A percentile compares a stretch with the other conserved stretches of the same genome.
Evolutionary conservation across 2,329 filamentous ascomycete species (phyloP).

Genomic region (Cyphellophora attinorum): DNA sequence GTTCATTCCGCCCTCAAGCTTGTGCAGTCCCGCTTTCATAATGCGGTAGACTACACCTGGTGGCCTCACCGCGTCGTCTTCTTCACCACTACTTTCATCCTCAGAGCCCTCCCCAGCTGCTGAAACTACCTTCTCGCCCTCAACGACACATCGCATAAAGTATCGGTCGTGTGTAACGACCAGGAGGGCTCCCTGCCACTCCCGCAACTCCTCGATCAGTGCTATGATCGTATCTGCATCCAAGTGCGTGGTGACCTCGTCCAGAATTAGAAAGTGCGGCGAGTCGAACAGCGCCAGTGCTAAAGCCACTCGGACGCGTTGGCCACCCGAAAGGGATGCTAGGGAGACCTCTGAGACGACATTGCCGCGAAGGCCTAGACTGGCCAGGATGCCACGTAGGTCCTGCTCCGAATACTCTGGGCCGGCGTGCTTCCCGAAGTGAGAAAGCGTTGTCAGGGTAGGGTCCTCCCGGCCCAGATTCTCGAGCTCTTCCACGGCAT

Average conservation of each 20-base stretch:
- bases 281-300: constrained; percentile 57
- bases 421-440: constrained; percentile 40
- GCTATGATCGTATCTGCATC: constrained; percentile 73
- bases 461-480: constrained; percentile 41
- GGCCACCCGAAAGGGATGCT: constrained; percentile 66
- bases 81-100: constrained; percentile 30
- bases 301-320: constrained; percentile 59
- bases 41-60: constrained; percentile 50
- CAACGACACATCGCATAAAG: constrained; percentile 65
- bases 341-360: constrained; percentile 66
- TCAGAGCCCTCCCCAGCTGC: constrained; percentile 26
- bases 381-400: constrained; percentile 55
- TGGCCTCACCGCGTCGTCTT: constrained; percentile 36
- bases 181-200: constrained; percentile 65
- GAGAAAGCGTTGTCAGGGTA: constrained; percentile 53
- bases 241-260: constrained; percentile 77
- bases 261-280: constrained; percentile 65
- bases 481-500: constrained; percentile 63
- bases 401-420: constrained; percentile 53
- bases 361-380: constrained; percentile 61
- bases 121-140: constrained; percentile 40
- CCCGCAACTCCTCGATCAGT: constrained; percentile 54
- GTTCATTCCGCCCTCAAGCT: constrained; percentile 51
- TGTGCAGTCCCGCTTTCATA: constrained; percentile 42
- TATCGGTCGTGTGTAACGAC: constrained; percentile 76